A percentile compares a stretch with the other conserved stretches of the same genome.
Conservation (phyloP, 495 filamentous ascomycete species). For the Podospora anserina region DNA sequence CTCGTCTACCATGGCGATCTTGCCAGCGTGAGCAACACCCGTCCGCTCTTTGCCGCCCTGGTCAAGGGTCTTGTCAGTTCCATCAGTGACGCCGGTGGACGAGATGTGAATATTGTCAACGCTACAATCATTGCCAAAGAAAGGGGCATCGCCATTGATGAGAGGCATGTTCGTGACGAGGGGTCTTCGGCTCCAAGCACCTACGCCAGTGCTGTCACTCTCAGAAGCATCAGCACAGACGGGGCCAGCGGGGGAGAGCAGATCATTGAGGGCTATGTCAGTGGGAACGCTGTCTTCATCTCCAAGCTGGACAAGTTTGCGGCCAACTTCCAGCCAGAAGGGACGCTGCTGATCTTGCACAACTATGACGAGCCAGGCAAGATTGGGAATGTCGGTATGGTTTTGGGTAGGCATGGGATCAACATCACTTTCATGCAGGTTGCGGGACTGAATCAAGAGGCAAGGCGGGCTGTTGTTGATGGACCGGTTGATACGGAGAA, state of each 20-base stretch:
- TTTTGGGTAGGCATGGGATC: constrained; percentile 59
- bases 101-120: constrained; percentile 73
- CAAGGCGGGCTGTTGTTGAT: constrained; percentile 20
- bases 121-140: constrained; percentile 64
- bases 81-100: constrained; percentile 54
- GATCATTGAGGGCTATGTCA: constrained; percentile 64
- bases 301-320: constrained; percentile 62
- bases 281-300: constrained; percentile 57
- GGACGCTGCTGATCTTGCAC: constrained; percentile 61
- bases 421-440: constrained; percentile 74
- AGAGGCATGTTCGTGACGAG: constrained; percentile 45
- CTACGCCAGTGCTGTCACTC: constrained; percentile 61
- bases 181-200: constrained; percentile 44
- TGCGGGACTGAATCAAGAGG: constrained; percentile 47
- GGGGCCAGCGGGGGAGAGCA: constrained; percentile 10
- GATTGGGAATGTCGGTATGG: constrained; percentile 65
- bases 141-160: constrained; percentile 65
- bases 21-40: constrained; percentile 59
- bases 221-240: constrained; percentile 34
- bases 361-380: constrained; percentile 72
- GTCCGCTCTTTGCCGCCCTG: constrained; percentile 65
- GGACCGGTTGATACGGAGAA: constrained; percentile 21
- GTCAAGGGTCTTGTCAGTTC: constrained; percentile 63
- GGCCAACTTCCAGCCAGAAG: constrained; percentile 61
- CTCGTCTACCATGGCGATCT: constrained; percentile 66